A percentile compares a stretch with the other conserved stretches of the same genome.
Evolutionary conservation across 768 basidiomycete species (phyloP).

Genomic region (Hygrocybe coccinea): DNA sequence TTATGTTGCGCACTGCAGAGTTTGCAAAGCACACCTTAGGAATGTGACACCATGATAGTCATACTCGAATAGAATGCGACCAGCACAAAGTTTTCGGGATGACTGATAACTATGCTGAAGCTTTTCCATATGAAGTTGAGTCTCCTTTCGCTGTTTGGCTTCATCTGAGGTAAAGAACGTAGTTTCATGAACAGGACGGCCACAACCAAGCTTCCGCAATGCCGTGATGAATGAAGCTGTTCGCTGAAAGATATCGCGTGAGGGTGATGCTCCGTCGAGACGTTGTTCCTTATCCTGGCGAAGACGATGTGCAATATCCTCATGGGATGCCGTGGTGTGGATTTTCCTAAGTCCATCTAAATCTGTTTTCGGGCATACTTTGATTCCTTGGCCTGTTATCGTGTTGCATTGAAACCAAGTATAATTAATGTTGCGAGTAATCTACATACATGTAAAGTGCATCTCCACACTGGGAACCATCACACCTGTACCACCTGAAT

Average conservation of each 20-base stretch:
- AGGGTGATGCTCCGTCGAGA: neutral
- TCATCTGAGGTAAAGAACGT: neutral
- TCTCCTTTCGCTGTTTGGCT: neutral
- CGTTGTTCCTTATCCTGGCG: neutral
- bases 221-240: constrained; percentile 1
- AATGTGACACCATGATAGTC: neutral
- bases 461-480: constrained; percentile 12
- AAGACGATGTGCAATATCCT: constrained; percentile 2
- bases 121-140: neutral
- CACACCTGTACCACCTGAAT: neutral
- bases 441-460: constrained; percentile 18
- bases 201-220: constrained; percentile 4
- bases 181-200: neutral
- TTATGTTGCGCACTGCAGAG: neutral
- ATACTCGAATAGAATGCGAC: constrained; percentile 2
- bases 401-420: neutral
- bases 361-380: constrained; percentile 14
- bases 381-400: constrained; percentile 15
- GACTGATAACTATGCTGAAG: constrained; percentile 3
- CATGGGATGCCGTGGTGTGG: constrained; percentile 11
- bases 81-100: neutral
- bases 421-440: neutral
- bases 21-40: neutral
- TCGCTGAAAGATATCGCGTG: neutral
- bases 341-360: constrained; percentile 2